Conservation (phyloP, 208 protist species). For the Angomonas ambiguus region DNA sequence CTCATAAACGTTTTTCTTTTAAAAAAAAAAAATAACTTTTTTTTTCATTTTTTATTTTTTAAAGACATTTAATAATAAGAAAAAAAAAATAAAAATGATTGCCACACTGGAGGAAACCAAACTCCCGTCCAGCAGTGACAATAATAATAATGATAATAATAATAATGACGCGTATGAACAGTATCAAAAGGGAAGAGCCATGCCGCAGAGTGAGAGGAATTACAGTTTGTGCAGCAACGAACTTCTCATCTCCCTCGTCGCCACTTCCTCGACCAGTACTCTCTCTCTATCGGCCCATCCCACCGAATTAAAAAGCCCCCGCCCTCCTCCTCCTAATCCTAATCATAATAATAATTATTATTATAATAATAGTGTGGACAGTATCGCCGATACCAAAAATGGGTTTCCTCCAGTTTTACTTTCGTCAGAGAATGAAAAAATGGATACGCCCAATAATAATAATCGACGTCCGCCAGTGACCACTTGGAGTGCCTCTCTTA, state of each 20-base stretch:
- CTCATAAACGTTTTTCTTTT: not conserved
- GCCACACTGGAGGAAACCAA: no score
- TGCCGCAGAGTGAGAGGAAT: not conserved
- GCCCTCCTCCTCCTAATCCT: no score
- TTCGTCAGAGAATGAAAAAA: no score
- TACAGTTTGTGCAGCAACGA: not conserved
- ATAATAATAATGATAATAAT: no score
- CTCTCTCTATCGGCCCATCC: not conserved
- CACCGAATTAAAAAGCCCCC: not conserved
- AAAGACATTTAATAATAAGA: not conserved
- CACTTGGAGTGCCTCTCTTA: not conserved
- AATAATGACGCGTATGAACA: conserved; percentile 56
- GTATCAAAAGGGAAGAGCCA: conserved; percentile 16
- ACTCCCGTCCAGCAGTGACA: no score
- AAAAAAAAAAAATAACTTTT: not conserved
- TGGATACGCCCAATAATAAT: no score
- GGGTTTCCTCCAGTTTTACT: no score
- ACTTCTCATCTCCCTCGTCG: not conserved
- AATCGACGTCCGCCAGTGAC: no score
- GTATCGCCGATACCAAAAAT: no score
- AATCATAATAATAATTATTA: no score
- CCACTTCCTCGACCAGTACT: not conserved
- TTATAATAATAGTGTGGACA: no score
- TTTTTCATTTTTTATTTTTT: not conserved
- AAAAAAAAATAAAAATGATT: not conserved